Evolutionary conservation across 2,329 filamentous ascomycete genomes (phyloP).

Genomic region (Penicillium sp.): DNA sequence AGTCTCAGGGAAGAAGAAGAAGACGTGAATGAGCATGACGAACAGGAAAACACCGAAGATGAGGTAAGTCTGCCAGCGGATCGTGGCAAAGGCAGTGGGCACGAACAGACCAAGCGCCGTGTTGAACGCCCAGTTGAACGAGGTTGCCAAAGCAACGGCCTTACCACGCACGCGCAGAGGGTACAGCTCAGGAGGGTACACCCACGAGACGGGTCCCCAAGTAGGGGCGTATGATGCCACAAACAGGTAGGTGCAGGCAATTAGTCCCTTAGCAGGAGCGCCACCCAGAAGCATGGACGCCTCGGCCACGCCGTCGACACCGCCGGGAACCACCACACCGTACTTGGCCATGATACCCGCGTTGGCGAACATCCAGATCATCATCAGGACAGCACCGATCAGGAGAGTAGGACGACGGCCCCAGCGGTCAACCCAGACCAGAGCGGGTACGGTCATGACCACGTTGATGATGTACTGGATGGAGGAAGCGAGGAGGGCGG

Average conservation of each 20-base stretch:
- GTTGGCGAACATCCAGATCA: conserved; percentile 45
- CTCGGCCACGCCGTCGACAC: conserved; percentile 33
- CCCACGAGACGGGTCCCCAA: conserved; percentile 58
- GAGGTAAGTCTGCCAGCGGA: conserved; percentile 64
- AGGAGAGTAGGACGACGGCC: conserved; percentile 68
- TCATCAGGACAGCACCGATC: conserved; percentile 65
- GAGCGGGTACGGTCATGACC: conserved; percentile 70
- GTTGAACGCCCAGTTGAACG: conserved; percentile 65
- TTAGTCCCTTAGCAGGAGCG: conserved; percentile 60
- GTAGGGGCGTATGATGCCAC: conserved; percentile 59
- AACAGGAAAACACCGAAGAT: conserved; percentile 72
- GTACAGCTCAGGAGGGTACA: conserved; percentile 55
- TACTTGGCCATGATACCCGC: conserved; percentile 41
- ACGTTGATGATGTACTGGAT: conserved; percentile 81
- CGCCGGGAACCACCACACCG: conserved; percentile 42
- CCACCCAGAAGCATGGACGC: conserved; percentile 39
- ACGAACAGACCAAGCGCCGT: conserved; percentile 46
- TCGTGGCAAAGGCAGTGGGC: conserved; percentile 56
- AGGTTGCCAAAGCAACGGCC: conserved; percentile 58
- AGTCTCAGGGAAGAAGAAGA: conserved; percentile 66
- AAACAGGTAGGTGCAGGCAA: conserved; percentile 68
- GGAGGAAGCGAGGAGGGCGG: conserved; percentile 62
- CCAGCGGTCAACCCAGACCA: conserved; percentile 72
- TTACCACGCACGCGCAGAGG: conserved; percentile 58
- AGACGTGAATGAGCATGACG: conserved; percentile 63